Evolutionary conservation across 2,329 filamentous ascomycete genomes (phyloP).

Genomic region (Mycosphaerelloides madeirae): DNA sequence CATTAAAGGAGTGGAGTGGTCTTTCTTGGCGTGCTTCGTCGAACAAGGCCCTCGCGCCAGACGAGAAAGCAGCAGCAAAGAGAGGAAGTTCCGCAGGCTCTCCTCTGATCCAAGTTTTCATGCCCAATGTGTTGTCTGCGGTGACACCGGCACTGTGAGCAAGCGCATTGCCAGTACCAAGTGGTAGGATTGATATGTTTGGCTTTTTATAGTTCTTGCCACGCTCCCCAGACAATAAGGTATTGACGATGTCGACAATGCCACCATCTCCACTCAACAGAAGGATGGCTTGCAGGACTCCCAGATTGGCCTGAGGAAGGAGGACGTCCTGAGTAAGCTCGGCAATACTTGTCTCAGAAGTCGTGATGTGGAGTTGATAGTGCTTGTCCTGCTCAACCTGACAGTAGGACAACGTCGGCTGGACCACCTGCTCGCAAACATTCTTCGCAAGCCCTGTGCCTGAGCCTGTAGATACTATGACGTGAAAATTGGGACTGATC

Average conservation of each 20-base stretch:
- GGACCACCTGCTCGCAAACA: slow-evolving; percentile 38
- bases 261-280: slow-evolving; percentile 87
- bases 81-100: slow-evolving; percentile 37
- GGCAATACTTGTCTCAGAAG: slow-evolving; percentile 58
- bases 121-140: slow-evolving; percentile 38
- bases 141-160: slow-evolving; percentile 42
- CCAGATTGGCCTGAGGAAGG: slow-evolving; percentile 46
- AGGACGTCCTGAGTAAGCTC: slow-evolving; percentile 55
- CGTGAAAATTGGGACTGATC: slow-evolving; percentile 30
- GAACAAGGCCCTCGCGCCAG: slow-evolving; percentile 39
- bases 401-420: slow-evolving; percentile 41
- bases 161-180: slow-evolving; percentile 45
- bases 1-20: slow-evolving; percentile 29
- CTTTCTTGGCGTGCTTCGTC: slow-evolving; percentile 44
- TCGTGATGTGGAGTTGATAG: slow-evolving; percentile 56
- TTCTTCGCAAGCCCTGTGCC: slow-evolving; percentile 38
- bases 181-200: slow-evolving; percentile 49
- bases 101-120: slow-evolving; percentile 36
- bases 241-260: slow-evolving; percentile 75
- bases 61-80: slow-evolving; percentile 43
- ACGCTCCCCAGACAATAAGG: slow-evolving; percentile 44
- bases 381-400: slow-evolving; percentile 32
- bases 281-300: slow-evolving; percentile 58
- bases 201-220: slow-evolving; percentile 50
- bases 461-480: slow-evolving; percentile 44